A percentile compares a stretch with the other conserved stretches of the same genome.
Conservation (phyloP, 257 asterid species). For the Solanum etuberosum region DNA sequence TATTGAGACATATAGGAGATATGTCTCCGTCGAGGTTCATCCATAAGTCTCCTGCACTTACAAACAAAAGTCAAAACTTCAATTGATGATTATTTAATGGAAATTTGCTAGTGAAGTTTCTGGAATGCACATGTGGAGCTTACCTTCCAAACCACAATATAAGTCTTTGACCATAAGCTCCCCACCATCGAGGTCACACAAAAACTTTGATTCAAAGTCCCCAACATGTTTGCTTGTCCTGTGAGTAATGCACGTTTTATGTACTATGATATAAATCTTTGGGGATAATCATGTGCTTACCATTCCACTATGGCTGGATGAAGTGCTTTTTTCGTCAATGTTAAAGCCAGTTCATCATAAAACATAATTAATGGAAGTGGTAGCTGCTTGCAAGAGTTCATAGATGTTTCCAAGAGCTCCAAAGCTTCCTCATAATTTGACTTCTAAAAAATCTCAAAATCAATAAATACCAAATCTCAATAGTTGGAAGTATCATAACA, state of each 20-base stretch:
- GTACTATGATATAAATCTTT: not conserved
- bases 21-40: conserved; percentile 88
- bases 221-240: conserved; percentile 75
- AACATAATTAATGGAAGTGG: conserved; percentile 63
- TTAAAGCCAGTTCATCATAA: conserved; percentile 60
- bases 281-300: conserved; percentile 20
- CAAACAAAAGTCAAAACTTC: not conserved
- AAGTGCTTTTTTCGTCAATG: conserved; percentile 44
- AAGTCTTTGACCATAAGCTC: conserved; percentile 30
- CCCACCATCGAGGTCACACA: conserved; percentile 56
- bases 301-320: conserved; percentile 69
- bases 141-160: conserved; percentile 61
- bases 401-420: conserved; percentile 63
- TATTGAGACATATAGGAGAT: conserved; percentile 77
- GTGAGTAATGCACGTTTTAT: not conserved
- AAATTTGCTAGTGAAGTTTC: not conserved
- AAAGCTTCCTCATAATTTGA: conserved; percentile 71
- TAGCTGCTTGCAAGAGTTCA: conserved; percentile 65
- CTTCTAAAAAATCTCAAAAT: conserved; percentile 30
- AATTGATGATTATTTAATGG: not conserved
- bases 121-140: not conserved
- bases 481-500: not conserved
- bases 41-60: conserved; percentile 71
- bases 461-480: conserved; percentile 9
- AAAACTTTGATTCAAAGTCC: conserved; percentile 60